Conservation (phyloP, 177 flowering plant species). For the Vitis hybrid region DNA sequence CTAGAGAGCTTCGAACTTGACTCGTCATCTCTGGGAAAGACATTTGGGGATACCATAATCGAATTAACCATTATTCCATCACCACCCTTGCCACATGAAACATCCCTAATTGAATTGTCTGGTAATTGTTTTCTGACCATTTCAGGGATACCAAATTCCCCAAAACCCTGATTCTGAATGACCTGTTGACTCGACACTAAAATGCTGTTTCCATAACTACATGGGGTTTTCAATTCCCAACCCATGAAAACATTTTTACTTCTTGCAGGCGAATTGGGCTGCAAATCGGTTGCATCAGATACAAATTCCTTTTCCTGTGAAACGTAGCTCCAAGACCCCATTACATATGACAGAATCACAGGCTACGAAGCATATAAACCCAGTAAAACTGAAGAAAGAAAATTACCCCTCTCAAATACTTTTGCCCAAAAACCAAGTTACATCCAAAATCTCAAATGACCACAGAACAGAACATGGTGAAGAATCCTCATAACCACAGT, state of each 20-base stretch:
- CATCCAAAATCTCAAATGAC: not conserved
- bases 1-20: constrained; percentile 39
- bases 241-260: constrained; percentile 26
- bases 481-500: not conserved
- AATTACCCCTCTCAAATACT: not conserved
- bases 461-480: not conserved
- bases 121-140: constrained; percentile 28
- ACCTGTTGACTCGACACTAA: constrained; percentile 22
- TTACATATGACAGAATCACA: constrained; percentile 14
- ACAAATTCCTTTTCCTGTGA: constrained; percentile 45
- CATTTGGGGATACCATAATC: constrained; percentile 15
- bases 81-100: constrained; percentile 14
- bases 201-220: constrained; percentile 21
- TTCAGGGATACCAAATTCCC: constrained; percentile 32
- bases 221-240: constrained; percentile 37
- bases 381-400: not conserved
- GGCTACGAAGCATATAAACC: not conserved
- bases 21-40: constrained; percentile 34
- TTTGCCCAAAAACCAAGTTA: not conserved
- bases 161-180: constrained; percentile 26
- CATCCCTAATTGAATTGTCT: constrained; percentile 17
- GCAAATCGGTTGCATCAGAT: constrained; percentile 36
- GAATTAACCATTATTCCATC: constrained; percentile 19
- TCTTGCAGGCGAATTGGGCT: constrained; percentile 29
- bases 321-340: constrained; percentile 45